A percentile compares a stretch with the other conserved stretches of the same genome.
Conservation (phyloP, 2,329 filamentous ascomycete species). For the Aureobasidium melanogenum region DNA sequence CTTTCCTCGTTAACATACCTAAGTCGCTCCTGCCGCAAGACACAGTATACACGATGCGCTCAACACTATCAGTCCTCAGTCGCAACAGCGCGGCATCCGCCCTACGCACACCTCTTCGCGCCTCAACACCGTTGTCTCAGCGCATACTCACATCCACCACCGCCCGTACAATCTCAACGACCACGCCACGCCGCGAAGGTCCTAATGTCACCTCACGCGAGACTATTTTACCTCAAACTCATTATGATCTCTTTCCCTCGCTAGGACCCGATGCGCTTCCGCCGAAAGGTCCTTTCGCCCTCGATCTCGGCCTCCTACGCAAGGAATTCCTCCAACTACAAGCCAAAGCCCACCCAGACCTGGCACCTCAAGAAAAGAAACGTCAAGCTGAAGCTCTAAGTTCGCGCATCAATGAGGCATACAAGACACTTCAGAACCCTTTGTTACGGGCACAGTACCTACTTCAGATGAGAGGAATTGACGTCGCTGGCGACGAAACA, state of each 20-base stretch:
- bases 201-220: slow-evolving; percentile 1
- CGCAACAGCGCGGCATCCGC: background rate
- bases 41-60: background rate
- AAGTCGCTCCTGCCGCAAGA: background rate
- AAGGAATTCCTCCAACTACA: slow-evolving; percentile 84
- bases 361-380: slow-evolving; percentile 42
- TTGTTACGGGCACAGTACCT: slow-evolving; percentile 83
- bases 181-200: background rate
- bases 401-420: slow-evolving; percentile 81
- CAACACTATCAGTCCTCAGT: background rate
- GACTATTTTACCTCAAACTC: slow-evolving; percentile 37
- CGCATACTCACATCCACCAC: background rate
- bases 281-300: slow-evolving; percentile 63
- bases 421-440: slow-evolving; percentile 72
- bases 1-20: background rate
- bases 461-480: slow-evolving; percentile 60
- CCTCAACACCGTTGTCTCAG: background rate
- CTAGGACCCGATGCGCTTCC: slow-evolving; percentile 65
- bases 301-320: slow-evolving; percentile 62
- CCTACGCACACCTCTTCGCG: background rate
- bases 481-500: slow-evolving; percentile 71
- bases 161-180: background rate
- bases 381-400: slow-evolving; percentile 66
- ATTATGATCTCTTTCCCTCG: slow-evolving; percentile 88
- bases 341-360: slow-evolving; percentile 65